Percentiles rank a stretch among this genome's conserved stretches.
phyloP scores from a whole-genome alignment of 108 stramenopile genomes.

The Pseudonitzschia pungens region DNA sequence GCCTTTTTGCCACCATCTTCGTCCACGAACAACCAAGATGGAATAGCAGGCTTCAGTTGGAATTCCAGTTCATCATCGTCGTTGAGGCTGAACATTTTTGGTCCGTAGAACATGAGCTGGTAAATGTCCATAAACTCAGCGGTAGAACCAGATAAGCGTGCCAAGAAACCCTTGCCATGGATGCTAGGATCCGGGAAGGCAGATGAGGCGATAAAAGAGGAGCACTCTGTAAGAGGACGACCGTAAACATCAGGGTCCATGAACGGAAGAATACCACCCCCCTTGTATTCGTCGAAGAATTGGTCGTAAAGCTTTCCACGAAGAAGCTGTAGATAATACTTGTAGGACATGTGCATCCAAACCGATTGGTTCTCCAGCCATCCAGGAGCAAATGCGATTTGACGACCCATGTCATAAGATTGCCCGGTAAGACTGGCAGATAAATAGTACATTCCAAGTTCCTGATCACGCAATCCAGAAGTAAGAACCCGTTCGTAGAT shows the following conservation, averaged over 20 bases:
- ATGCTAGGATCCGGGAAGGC: conserved; percentile 86
- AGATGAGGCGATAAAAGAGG: conserved; percentile 90
- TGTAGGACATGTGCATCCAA: conserved; percentile 98
- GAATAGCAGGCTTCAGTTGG: conserved; percentile 85
- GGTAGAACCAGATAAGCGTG: conserved; percentile 93
- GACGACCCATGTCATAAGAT: conserved; percentile 92
- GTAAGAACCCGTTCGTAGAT: conserved; percentile 78
- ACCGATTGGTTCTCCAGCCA: conserved; percentile 97
- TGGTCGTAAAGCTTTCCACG: conserved; percentile 92
- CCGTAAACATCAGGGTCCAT: conserved; percentile 92
- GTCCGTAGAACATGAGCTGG: conserved; percentile 92
- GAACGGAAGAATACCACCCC: conserved; percentile 89
- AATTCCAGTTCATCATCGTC: conserved; percentile 76
- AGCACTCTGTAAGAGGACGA: conserved; percentile 92
- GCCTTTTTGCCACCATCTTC: conserved; percentile 47
- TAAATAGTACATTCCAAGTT: conserved; percentile 87
- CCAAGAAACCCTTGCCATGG: conserved; percentile 88
- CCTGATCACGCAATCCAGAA: conserved; percentile 86
- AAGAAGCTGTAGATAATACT: conserved; percentile 92
- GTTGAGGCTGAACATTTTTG: conserved; percentile 72
- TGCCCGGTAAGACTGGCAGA: conserved; percentile 89
- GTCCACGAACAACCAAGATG: conserved; percentile 88
- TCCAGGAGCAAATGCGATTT: conserved; percentile 95
- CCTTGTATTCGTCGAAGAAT: conserved; percentile 88
- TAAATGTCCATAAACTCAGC: conserved; percentile 95